Evolutionary conservation across 306 rosid genomes (phyloP).

Genomic region (Styphnolobium japonicum): DNA sequence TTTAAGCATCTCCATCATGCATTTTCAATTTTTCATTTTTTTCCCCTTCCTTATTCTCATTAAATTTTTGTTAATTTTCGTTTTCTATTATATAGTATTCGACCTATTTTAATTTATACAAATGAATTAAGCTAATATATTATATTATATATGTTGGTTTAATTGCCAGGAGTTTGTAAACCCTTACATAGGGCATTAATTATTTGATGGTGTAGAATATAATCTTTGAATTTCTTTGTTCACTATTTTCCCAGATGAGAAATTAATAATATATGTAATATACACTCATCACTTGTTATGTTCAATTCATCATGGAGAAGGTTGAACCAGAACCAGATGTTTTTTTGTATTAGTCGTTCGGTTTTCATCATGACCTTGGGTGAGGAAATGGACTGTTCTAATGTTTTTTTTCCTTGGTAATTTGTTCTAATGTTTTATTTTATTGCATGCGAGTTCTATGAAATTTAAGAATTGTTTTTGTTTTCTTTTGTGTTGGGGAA

Average conservation of each 20-base stretch:
- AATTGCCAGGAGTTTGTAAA: neutral
- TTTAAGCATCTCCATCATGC: conserved; percentile 18
- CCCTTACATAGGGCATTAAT: neutral
- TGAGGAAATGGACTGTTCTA: conserved; percentile 28
- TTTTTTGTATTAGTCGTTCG: conserved; percentile 17
- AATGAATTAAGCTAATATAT: neutral
- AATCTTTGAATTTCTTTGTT: neutral
- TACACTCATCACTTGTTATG: conserved; percentile 4
- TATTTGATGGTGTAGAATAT: neutral
- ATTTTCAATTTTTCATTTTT: neutral
- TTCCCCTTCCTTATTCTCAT: neutral
- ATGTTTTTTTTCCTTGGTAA: neutral
- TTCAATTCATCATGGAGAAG: conserved; percentile 9
- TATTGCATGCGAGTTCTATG: conserved; percentile 3
- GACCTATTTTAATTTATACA: neutral
- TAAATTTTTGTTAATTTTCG: neutral
- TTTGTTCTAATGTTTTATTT: neutral
- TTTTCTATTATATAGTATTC: neutral
- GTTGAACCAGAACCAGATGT: conserved; percentile 18
- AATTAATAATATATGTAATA: neutral
- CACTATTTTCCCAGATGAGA: neutral
- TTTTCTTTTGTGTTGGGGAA: neutral
- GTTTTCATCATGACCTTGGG: conserved; percentile 39
- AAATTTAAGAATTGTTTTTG: neutral
- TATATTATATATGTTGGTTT: neutral